Conservation (phyloP, 805 yeast genomes). For the Saturnispora saitoi region DNA sequence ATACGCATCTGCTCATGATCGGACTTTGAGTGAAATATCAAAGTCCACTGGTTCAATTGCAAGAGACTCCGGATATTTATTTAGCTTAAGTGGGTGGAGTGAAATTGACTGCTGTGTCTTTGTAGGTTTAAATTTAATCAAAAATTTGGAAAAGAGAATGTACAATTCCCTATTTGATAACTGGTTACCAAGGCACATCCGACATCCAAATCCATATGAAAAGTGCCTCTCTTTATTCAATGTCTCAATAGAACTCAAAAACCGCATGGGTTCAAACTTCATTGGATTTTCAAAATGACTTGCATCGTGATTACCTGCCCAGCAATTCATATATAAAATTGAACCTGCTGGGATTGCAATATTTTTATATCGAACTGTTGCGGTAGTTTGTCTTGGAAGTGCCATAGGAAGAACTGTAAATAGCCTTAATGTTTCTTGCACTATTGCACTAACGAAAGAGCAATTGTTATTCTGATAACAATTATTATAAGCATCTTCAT, state of each 20-base stretch:
- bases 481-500: conserved; percentile 19
- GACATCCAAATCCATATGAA: conserved; percentile 61
- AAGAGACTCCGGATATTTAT: conserved; percentile 46
- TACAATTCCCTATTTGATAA: conserved; percentile 62
- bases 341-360: conserved; percentile 47
- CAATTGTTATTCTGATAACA: conserved; percentile 28
- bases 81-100: conserved; percentile 41
- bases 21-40: conserved; percentile 22
- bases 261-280: conserved; percentile 45
- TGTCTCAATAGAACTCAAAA: conserved; percentile 27
- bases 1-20: conserved; percentile 1
- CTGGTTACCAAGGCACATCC: conserved; percentile 65
- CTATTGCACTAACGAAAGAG: conserved; percentile 45
- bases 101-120: conserved; percentile 29
- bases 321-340: conserved; percentile 54
- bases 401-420: conserved; percentile 62
- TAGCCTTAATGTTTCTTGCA: conserved; percentile 53
- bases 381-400: conserved; percentile 55
- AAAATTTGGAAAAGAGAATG: conserved; percentile 42
- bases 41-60: conserved; percentile 52
- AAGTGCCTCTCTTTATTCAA: conserved; percentile 31
- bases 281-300: conserved; percentile 35
- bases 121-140: conserved; percentile 32
- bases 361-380: conserved; percentile 34
- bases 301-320: conserved; percentile 61